Evolutionary conservation across 2,329 filamentous ascomycete species (phyloP), one percentile per base, ranked within the genome.

Genomic region (Moelleriella libera): DNA sequence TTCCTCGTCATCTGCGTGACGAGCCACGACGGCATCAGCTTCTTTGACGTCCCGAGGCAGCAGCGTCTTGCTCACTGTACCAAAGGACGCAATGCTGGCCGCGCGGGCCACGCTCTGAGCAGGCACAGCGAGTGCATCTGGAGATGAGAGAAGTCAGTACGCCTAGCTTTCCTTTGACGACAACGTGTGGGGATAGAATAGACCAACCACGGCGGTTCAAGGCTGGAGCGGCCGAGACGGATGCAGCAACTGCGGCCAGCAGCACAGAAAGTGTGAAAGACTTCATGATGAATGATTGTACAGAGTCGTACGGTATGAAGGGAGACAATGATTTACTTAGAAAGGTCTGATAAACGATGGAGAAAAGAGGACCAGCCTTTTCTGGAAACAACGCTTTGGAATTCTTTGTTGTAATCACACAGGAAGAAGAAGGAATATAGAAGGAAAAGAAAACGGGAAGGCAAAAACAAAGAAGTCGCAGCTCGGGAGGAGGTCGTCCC

Each of bases 171-270:
- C 21, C 21, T 21, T 21, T 42, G 41, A 42, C 7, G 9, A 37
- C 8, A 12, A 37, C 4, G 32, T 37, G 12, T 37, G 32, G 8
- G 4, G 2, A 37, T 37, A 37, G 32, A 37, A 12, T 14, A 29
- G 3, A 42, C 41, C 2, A 42, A 42, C 41, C 42, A 40, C 31
- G 46, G n/a, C 42, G 41, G 30, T 11, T 32, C 14, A 21, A 28
- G 9, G 42, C 9, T 28, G 47, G 47, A 31, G 43, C 47, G 43
- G 47, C 47, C 10, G 47, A 48, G 11, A 45, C 47, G 2, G 42
- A 41, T 6, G 43, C 42, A 37, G 32, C 32, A 37, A 21, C 2
- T 42, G 31, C 46, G 21, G 43, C 47, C 11, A 48, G 29, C 12
- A 48, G 37, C 21, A 43, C 28, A n/a, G 32, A 37, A 12, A 48